These are phyloP conservation scores for Fraxinus greggii DNA, from an alignment of 305 asterid species.

Conservation along the genomic window DNA sequence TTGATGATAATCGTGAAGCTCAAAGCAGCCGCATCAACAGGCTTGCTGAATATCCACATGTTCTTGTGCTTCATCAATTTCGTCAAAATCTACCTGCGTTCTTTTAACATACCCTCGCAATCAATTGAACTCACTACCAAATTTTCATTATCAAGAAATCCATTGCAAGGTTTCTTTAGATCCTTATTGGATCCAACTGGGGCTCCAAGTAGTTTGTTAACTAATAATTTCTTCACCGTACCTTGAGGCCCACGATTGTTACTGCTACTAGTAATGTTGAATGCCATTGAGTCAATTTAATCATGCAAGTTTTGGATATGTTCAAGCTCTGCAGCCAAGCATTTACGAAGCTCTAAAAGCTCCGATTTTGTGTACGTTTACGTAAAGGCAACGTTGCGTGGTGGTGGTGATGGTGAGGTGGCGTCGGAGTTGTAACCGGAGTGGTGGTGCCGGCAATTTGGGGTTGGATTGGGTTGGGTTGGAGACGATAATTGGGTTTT, in stretches of 20 bases:
- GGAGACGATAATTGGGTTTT: too few relatives aligned
- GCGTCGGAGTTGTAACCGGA: too few relatives aligned
- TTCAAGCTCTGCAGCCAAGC: conserved; percentile 54
- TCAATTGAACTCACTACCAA: conserved; percentile 21
- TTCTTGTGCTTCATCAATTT: conserved; percentile 68
- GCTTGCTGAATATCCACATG: conserved; percentile 55
- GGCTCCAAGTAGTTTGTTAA: conserved; percentile 43
- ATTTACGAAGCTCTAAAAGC: conserved; percentile 51
- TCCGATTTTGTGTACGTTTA: conserved; percentile 46
- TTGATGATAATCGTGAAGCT: conserved; percentile 82
- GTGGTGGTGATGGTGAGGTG: too few relatives aligned
- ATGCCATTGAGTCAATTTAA: conserved; percentile 59
- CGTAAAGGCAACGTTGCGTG: too few relatives aligned
- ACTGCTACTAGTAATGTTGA: conserved; percentile 30
- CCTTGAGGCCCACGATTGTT: conserved; percentile 50
- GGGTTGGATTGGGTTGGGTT: too few relatives aligned
- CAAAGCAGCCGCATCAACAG: conserved; percentile 66
- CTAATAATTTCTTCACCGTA: conserved; percentile 50
- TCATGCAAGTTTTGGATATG: conserved; percentile 65
- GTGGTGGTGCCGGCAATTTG: too few relatives aligned
- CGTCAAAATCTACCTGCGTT: conserved; percentile 60
- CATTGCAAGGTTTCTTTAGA: conserved; percentile 33
- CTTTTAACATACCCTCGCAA: conserved; percentile 54
- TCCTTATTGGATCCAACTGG: conserved; percentile 46
- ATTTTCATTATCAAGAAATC: conserved; percentile 31